Evolutionary conservation across 306 rosid species (phyloP).

Genomic region (Sindora glabra): DNA sequence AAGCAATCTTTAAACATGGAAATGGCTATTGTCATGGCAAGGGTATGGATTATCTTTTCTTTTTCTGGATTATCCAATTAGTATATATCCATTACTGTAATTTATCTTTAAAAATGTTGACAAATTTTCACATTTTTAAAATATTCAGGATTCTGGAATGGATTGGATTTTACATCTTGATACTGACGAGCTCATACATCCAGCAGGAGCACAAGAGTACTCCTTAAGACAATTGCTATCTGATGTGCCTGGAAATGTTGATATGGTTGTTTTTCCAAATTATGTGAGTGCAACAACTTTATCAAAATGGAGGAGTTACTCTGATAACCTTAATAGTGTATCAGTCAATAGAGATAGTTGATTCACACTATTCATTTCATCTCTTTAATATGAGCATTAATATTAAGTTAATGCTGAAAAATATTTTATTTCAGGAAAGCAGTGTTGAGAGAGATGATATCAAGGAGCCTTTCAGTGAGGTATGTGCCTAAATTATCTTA

Average conservation of each 20-base stretch:
- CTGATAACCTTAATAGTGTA: not conserved
- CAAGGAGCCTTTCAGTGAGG: constrained; percentile 97
- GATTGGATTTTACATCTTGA: constrained; percentile 98
- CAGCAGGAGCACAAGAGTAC: constrained; percentile 66
- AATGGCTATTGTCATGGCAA: constrained; percentile 97
- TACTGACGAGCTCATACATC: constrained; percentile 81
- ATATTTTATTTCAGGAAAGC: constrained; percentile 66
- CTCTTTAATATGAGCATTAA: not conserved
- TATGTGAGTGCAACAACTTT: constrained; percentile 57
- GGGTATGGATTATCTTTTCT: constrained; percentile 50
- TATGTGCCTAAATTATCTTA: constrained; percentile 17
- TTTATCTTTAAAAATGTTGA: not conserved
- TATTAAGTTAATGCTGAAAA: constrained; percentile 14
- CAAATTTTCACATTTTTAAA: constrained; percentile 2
- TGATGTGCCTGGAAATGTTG: constrained; percentile 80
- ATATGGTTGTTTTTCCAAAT: constrained; percentile 89
- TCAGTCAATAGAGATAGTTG: not conserved
- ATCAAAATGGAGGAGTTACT: not conserved
- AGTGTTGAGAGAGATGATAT: constrained; percentile 84
- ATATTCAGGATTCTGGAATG: constrained; percentile 65
- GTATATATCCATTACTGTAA: not conserved
- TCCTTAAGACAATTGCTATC: constrained; percentile 79
- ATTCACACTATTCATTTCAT: constrained; percentile 6
- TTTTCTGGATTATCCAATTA: constrained; percentile 1
- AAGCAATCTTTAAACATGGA: constrained; percentile 97